Conservation (phyloP, 2,329 filamentous ascomycete genomes). For the Calonectria fujianensis region DNA sequence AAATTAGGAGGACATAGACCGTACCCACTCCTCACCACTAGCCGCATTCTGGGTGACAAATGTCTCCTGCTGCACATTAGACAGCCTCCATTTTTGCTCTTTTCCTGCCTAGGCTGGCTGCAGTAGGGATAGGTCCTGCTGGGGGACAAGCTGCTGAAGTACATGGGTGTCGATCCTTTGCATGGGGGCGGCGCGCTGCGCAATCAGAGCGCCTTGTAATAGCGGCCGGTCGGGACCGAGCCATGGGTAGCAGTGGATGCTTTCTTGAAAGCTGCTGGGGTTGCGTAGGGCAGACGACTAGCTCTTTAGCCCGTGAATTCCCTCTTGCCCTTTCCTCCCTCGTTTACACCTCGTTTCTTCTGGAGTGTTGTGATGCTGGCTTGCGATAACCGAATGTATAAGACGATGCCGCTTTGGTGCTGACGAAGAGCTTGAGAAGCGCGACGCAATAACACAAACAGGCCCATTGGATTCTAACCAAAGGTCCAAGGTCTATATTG, state of each 20-base stretch:
- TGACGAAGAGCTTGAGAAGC: not conserved
- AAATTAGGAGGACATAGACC: slow-evolving; percentile 8
- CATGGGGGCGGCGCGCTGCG: slow-evolving; percentile 5
- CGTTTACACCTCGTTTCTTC: not conserved
- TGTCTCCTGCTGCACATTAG: not conserved
- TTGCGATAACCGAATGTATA: not conserved
- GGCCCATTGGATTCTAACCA: not conserved
- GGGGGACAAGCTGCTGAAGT: not conserved
- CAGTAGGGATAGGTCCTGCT: slow-evolving; percentile 1
- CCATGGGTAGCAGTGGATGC: slow-evolving; percentile 20
- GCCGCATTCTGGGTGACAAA: slow-evolving; percentile 2
- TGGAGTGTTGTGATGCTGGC: not conserved
- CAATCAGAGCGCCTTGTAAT: not conserved
- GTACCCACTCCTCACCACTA: slow-evolving; percentile 3
- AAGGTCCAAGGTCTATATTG: not conserved
- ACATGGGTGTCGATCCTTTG: slow-evolving; percentile 18
- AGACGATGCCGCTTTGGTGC: not conserved
- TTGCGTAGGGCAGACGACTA: slow-evolving; percentile 4
- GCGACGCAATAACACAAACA: not conserved
- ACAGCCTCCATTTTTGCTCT: not conserved
- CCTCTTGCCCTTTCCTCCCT: not conserved
- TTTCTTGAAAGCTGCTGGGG: slow-evolving; percentile 7
- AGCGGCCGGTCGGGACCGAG: slow-evolving; percentile 3
- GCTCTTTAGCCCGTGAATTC: slow-evolving; percentile 19
- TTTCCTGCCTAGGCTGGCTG: slow-evolving; percentile 2